Evolutionary conservation across 2,329 filamentous ascomycete genomes (phyloP), one percentile per base, ranked within the genome.

Genomic region (Apiospora arundinis): DNA sequence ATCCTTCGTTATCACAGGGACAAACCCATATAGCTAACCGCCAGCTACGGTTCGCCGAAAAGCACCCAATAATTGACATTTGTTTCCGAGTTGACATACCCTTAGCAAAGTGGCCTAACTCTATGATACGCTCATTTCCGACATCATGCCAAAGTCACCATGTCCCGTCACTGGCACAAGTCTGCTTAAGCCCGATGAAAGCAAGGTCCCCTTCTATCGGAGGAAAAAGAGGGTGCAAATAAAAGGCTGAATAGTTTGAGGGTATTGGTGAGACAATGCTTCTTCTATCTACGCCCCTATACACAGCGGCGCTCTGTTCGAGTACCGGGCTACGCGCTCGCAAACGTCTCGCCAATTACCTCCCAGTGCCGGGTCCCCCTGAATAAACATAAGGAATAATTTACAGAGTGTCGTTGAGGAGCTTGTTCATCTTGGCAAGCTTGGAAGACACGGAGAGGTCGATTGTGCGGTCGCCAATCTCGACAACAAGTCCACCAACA

Each of bases 401-500:
- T 93, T 97, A 99, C 93, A 99, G 89, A 85, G 92, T 90, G 86
- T 99, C 96, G 78, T 90, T 95, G 82, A 99, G 93, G 83, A 97
- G 92, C 92, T 98, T 99, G 94, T 99, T 99, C 91, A 99, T 94
- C 91, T 95, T 97, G 83, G 93, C 90, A 85, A 99, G 92, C 90
- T 95, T 97, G 83, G 93, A 89, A 68, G 95, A 95, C 81, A 99
- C 95, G 85, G 93, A 96, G 78, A 98, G 92, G 86, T 99, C 96
- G 82, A 99, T 97, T 83, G 95, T 98, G 82, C 95, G 93, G 89
- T 98, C 95, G 80, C 95, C 95, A 78, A 98, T 93, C 87, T 98
- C 95, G 81, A 99, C 95, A 76, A 99, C 86, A 77, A 99, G 91
- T 74, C 96, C 96, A 77, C 96, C 96, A 76, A 97, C 86, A 81